phyloP scores from a whole-genome alignment of 768 basidiomycete genomes.

The Polyporus arcularius region DNA sequence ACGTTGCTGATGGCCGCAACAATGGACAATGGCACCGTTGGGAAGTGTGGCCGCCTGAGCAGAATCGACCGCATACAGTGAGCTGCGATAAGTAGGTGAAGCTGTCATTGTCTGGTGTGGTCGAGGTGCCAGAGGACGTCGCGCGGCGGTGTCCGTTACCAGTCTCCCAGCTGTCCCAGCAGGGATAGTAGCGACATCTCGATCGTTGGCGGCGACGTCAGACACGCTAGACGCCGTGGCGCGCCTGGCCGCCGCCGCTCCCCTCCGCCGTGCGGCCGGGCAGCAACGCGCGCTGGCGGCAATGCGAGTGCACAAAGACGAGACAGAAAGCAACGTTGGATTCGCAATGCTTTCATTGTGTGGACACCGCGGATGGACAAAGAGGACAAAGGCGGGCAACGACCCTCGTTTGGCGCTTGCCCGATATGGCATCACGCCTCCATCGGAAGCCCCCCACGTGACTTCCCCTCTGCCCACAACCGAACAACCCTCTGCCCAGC shows the following conservation, averaged over 20 bases:
- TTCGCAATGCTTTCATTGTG: not conserved
- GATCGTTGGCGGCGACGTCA: not conserved
- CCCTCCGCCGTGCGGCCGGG: not conserved
- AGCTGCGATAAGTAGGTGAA: no score
- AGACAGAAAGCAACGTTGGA: not conserved
- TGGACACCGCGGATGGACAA: not conserved
- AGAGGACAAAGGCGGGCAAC: not conserved
- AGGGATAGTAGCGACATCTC: not conserved
- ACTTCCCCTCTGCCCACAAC: slow-evolving; percentile 44
- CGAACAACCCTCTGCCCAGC: slow-evolving; percentile 69
- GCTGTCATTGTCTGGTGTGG: no score
- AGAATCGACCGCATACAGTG: no score
- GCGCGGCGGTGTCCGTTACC: no score
- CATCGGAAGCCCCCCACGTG: slow-evolving; percentile 31
- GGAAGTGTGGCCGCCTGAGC: no score
- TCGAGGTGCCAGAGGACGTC: no score
- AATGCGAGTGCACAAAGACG: not conserved
- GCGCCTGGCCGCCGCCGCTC: not conserved
- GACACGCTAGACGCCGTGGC: not conserved
- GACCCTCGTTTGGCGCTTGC: slow-evolving; percentile 10
- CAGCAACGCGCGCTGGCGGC: no score
- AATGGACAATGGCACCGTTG: no score
- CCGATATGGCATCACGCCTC: slow-evolving; percentile 17
- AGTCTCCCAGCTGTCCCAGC: no score
- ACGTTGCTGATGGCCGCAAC: no score